phyloP scores from a whole-genome alignment of 139 green algal species.

The Picochlorum sp. region DNA sequence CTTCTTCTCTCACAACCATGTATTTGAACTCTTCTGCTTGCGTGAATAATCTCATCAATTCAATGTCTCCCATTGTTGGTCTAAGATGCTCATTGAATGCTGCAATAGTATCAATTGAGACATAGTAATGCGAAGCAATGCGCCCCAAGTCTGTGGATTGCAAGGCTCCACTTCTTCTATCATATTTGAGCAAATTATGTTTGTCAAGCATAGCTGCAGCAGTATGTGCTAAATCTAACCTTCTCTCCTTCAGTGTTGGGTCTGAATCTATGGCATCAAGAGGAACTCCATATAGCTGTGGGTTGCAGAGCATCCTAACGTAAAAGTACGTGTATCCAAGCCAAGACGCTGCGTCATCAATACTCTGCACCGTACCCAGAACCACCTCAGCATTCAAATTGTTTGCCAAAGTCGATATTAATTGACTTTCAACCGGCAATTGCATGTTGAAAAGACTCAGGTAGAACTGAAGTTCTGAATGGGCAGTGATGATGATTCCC shows the following conservation, averaged over 20 bases:
- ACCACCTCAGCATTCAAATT: constrained; percentile 97
- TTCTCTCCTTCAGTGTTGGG: constrained; percentile 53
- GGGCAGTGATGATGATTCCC: constrained; percentile 92
- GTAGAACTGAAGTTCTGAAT: constrained; percentile 97
- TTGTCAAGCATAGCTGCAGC: constrained; percentile 81
- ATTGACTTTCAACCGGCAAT: constrained; percentile 96
- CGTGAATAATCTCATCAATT: constrained; percentile 91
- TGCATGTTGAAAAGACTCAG: constrained; percentile 96
- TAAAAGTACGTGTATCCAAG: constrained; percentile 94
- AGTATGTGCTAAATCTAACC: constrained; percentile 84
- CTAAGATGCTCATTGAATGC: constrained; percentile 96
- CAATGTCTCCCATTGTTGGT: constrained; percentile 95
- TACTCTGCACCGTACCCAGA: constrained; percentile 75
- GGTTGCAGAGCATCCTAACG: constrained; percentile 92
- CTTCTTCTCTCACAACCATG: constrained; percentile 89
- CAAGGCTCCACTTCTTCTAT: constrained; percentile 78
- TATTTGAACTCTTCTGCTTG: constrained; percentile 81
- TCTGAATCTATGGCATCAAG: constrained; percentile 69
- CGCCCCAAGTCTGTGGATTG: constrained; percentile 48
- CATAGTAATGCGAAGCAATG: constrained; percentile 98
- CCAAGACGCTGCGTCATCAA: constrained; percentile 77
- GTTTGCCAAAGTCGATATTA: constrained; percentile 75
- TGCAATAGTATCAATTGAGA: constrained; percentile 85
- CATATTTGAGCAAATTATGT: constrained; percentile 88
- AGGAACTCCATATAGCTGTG: constrained; percentile 81